Evolutionary conservation across 495 filamentous ascomycete genomes (phyloP), one percentile per base, ranked within the genome.

Genomic region (Penicillium diatomitis): DNA sequence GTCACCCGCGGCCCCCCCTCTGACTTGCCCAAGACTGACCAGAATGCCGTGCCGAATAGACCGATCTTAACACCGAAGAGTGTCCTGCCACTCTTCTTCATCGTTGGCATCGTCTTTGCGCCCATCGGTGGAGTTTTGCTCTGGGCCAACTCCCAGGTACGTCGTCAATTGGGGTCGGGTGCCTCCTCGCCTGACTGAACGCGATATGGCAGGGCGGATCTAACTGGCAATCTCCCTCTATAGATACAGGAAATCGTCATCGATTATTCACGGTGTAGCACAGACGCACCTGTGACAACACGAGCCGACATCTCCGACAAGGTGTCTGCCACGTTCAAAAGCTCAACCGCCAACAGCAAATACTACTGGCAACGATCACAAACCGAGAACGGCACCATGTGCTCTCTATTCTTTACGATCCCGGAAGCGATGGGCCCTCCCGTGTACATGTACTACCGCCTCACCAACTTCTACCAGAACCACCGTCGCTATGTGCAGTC

Each of bases 381-480:
- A 0, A 51, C 57, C 27, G 54, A 55, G 11, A 54, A 57, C 5
- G 55, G 54, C 10, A 62, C 55, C 6, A 56, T 65, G 11, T 99
- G 92, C 77, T 72, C 68, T 1, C 61, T 99, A 6, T 64, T 74
- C 33, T 95, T 96, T 69, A 71, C 78, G 30, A 82, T 97, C 31
- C 88, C 88, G 6, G 78, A 92, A 48, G 68, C 79, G 29, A 77
- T 99, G 56, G 71, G 74, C 7, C 80, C 91, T 0, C 90, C 90
- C 4, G 83, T 97, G 29, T 76, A 87, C 53, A 76, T 96, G 63
- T 97, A 96, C 70, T 99, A 99, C 67, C 85, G 85, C 46, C 80
- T 99, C 37, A 90, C 88, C 38, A 95, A 99, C 67, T 99, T 99
- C 73, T 99, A 97, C 72, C 92, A 99, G 64, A 99, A 99, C 65